Conservation (phyloP, 2,329 filamentous ascomycete species). For the Penicillium olsonii region DNA sequence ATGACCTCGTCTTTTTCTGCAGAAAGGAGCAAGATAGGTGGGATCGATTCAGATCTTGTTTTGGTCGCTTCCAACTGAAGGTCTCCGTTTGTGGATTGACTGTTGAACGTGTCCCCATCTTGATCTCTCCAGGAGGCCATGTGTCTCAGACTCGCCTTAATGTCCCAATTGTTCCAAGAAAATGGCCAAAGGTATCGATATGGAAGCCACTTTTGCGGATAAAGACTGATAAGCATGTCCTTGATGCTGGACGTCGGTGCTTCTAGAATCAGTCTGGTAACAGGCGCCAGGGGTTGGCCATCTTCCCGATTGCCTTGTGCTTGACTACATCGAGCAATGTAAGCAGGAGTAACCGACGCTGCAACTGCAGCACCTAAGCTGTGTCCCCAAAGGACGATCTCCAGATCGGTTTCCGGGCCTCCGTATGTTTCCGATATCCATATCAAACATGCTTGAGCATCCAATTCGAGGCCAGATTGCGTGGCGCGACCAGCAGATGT, state of each 20-base stretch:
- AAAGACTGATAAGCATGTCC: slow-evolving; percentile 70
- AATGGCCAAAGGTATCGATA: slow-evolving; percentile 76
- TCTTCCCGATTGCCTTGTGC: background rate
- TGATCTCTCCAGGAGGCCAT: slow-evolving; percentile 35
- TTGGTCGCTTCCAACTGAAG: background rate
- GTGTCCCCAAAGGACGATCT: slow-evolving; percentile 71
- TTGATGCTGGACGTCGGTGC: slow-evolving; percentile 73
- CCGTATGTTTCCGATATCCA: slow-evolving; percentile 58
- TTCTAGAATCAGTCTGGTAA: slow-evolving; percentile 65
- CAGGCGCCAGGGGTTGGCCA: slow-evolving; percentile 9
- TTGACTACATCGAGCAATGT: slow-evolving; percentile 30
- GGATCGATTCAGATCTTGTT: slow-evolving; percentile 8
- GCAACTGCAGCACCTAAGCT: slow-evolving; percentile 74
- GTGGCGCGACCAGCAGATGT: slow-evolving; percentile 71
- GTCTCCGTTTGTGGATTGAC: background rate
- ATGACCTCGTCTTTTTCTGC: slow-evolving; percentile 49
- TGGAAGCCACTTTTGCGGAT: slow-evolving; percentile 77
- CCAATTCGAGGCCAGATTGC: slow-evolving; percentile 68
- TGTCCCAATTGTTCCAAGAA: slow-evolving; percentile 63
- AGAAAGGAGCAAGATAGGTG: slow-evolving; percentile 42
- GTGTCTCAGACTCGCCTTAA: slow-evolving; percentile 39
- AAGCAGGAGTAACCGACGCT: slow-evolving; percentile 57
- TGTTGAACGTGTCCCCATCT: no score
- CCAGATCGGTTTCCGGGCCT: slow-evolving; percentile 19
- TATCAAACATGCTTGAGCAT: slow-evolving; percentile 64